Base-by-base conservation (phyloP, 2,329 filamentous ascomycete genomes). In the Pyricularia grisea region DNA sequence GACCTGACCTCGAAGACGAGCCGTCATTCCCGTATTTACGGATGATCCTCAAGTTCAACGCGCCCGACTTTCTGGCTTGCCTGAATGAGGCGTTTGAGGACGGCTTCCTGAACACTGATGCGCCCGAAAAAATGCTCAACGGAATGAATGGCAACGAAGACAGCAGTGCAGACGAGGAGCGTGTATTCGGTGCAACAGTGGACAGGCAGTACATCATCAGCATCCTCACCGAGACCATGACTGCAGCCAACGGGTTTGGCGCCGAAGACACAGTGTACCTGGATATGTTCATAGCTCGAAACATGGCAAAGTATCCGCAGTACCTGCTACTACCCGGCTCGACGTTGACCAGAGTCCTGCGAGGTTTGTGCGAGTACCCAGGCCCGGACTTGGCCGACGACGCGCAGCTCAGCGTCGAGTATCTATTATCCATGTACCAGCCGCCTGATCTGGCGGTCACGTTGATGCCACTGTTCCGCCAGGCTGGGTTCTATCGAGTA, bases 51-150 rank as follows among this genome's bases (percentile, higher is more conserved):
- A 89, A 92, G 71, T 97, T 96, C 73, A 93, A 98, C 77, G 89
- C 94, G 0, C 88, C 93, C 1, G 97, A 92, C 77, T 97, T 98
- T 73, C 86, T 99, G 80, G 98, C 94, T 77, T 92, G 94, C 74
- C 81, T 99, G 60, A 99, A 99, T 73, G 96, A 99, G 78, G 95
- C 94, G 0, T 99, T 99, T 74, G 95, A 99, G 77, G 94, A 99
- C 75, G 85, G 90, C 0, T 99, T 97, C 74, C 81, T 99, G 69
- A 99, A 99, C 74, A 61, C 58, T 25, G 92, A 94, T 71, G 86
- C 88, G 9, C 84, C 88, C 2, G 89, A 92, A 66, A 85, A 85
- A 72, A 81, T 84, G 31, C 80, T 83, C 68, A 89, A 85, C 72
- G 87, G 85, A 66, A 81, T 81, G 68, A 72, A 25, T 17, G 42